Conservation (phyloP, 768 basidiomycete genomes). For the Boletus vermiculosoides region DNA sequence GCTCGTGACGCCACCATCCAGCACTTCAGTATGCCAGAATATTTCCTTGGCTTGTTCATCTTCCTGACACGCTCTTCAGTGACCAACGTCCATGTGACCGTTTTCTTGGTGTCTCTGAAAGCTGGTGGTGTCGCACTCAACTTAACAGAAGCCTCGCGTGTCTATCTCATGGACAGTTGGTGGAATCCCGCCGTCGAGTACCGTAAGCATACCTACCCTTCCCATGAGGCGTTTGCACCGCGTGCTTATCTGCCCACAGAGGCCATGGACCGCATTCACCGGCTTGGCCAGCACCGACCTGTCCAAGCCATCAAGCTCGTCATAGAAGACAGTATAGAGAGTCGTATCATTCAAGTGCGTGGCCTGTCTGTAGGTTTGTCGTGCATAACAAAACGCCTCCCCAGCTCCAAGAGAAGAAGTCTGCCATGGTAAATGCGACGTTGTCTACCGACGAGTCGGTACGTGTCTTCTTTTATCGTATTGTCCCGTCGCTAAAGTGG, state of each 20-base stretch:
- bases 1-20: conserved; percentile 93
- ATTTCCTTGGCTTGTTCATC: not conserved
- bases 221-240: not conserved
- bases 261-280: conserved; percentile 97
- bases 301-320: conserved; percentile 93
- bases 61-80: conserved; percentile 44
- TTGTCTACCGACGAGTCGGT: conserved; percentile 79
- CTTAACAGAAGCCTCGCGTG: conserved; percentile 86
- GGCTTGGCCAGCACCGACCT: conserved; percentile 91
- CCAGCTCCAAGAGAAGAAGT: conserved; percentile 94
- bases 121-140: conserved; percentile 94
- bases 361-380: not conserved
- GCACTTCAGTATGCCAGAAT: conserved; percentile 70
- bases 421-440: conserved; percentile 91
- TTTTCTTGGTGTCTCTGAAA: conserved; percentile 96
- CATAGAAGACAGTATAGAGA: conserved; percentile 95
- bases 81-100: conserved; percentile 90
- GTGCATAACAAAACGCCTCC: not conserved
- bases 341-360: conserved; percentile 81
- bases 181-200: conserved; percentile 98
- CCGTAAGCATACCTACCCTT: conserved; percentile 48
- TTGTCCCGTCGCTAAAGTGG: conserved; percentile 12
- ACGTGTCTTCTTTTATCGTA: conserved; percentile 22
- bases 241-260: conserved; percentile 43
- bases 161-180: conserved; percentile 97